Percentiles rank a stretch among this genome's conserved stretches.
Evolutionary conservation across 176 grass and related monocot species (phyloP).

Genomic region (Zea mays): Zm-B73-REFERENCE-NAM-5.0 NC_050102.1:59566501-59567000

Average conservation of each 20-base stretch:
- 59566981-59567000: conserved; percentile 5
- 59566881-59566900: neutral
- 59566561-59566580: neutral
- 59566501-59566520: neutral
- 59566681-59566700: neutral
- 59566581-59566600: neutral
- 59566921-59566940: neutral
- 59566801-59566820: neutral
- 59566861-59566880: conserved; percentile 3
- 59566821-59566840: neutral
- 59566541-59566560: neutral
- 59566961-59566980: conserved; percentile 7
- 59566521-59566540: conserved; percentile 5
- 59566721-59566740: neutral
- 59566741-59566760: neutral
- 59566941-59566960: conserved; percentile 9
- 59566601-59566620: neutral
- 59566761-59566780: neutral
- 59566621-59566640: neutral
- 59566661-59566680: neutral
- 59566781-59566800: neutral
- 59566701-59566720: neutral
- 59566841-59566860: conserved; percentile 6
- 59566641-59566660: neutral
- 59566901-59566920: neutral